Evolutionary conservation across 1,284 basidiomycete genomes (phyloP), one percentile per base, ranked within the genome.

Genomic region (Mycena sp.): DNA sequence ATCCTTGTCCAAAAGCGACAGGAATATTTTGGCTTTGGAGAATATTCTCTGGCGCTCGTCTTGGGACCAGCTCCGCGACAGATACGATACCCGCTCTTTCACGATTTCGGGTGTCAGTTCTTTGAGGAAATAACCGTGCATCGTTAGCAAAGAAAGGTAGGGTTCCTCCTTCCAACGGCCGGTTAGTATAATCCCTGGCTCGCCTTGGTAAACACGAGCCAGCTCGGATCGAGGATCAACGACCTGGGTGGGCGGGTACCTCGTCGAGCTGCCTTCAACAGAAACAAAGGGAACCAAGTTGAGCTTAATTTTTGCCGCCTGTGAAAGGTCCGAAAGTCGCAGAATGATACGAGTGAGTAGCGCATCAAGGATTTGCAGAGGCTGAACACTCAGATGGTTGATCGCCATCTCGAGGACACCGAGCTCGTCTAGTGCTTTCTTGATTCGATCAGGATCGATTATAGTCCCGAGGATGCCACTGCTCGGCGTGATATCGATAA

Each of bases 381-480:
- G 55, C 29, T 68, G 67, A 23, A 9, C 21, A 14, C 21, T 45
- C 30, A 68, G 40, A 10, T 53, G 37, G 28, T 45, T 40, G 26
- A 68, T 38, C 1, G 64, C 46, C 46, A 65, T 57, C 40, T 56
- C 58, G n/a, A 68, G 53, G 1, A 68, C 54, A 1, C 58, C 67
- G 37, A 60, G 38, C 23, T 66, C 67, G 28, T 60, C 53, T 32
- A 66, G 23, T 4, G 58, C 51, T 12, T 26, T 48, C 26, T 57
- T 57, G 14, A 46, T 32, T 16, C n/a, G 29, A 11, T 17, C 32
- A 1, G 49, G 1, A 23, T 61, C 35, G 32, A 66, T 17, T 12
- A 68, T 29, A 2, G 52, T 56, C 6, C 43, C 61, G 7, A 68
- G 58, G 26, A 49, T 25, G 6, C 58, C 41, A 37, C 58, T 64